Evolutionary conservation across 2,329 filamentous ascomycete species (phyloP).

Genomic region (Grosmannia clavigera): DNA sequence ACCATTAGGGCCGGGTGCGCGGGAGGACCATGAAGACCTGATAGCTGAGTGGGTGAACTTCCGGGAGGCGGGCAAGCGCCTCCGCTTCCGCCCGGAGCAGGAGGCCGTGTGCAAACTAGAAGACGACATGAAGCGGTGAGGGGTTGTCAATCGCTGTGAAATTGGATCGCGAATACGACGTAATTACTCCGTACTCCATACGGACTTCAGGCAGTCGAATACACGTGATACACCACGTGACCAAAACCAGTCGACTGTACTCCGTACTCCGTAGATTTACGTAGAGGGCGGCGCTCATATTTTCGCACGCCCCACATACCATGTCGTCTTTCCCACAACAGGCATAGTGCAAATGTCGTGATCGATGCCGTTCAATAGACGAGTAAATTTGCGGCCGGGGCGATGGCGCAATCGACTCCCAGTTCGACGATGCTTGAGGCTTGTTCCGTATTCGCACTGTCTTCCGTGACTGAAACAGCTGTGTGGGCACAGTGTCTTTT

Average conservation of each 20-base stretch:
- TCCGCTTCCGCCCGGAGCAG: constrained; percentile 9
- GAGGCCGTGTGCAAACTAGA: constrained; percentile 8
- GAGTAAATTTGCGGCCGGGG: not conserved
- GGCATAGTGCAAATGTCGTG: constrained; percentile 25
- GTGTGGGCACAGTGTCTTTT: not conserved
- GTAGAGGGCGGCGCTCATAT: not conserved
- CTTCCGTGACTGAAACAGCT: not conserved
- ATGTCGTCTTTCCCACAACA: constrained; percentile 1
- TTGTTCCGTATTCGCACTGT: not conserved
- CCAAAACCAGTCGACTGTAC: not conserved
- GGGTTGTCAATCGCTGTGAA: not conserved
- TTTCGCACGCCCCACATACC: not conserved
- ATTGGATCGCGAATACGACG: no score
- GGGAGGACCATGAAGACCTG: constrained; percentile 12
- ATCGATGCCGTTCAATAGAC: constrained; percentile 14
- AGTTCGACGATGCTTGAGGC: not conserved
- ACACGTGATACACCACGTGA: not conserved
- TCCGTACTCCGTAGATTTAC: no score
- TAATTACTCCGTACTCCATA: no score
- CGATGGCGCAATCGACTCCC: constrained; percentile 12
- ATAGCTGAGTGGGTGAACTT: constrained; percentile 10
- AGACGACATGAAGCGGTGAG: constrained; percentile 8
- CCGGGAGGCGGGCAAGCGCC: constrained; percentile 1
- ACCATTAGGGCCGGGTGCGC: constrained; percentile 8
- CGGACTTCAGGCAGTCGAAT: no score